Evolutionary conservation across 1,284 basidiomycete species (phyloP).

Genomic region (Coriolopsis trogii): DNA sequence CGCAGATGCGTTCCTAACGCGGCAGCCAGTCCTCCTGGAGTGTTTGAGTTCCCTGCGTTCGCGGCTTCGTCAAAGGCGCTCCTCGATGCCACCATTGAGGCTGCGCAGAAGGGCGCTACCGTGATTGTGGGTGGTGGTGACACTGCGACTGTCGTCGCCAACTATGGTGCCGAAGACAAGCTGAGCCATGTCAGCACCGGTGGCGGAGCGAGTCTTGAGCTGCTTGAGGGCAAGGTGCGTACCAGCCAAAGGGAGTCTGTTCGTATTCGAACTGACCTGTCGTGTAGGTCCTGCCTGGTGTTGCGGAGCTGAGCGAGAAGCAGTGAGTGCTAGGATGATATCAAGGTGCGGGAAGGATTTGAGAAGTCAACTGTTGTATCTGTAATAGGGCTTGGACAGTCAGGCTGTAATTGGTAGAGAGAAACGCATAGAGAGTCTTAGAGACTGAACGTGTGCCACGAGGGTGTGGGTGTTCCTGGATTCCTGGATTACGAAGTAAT

Average conservation of each 20-base stretch:
- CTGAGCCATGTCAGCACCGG: slow-evolving; percentile 97
- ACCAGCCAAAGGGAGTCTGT: not conserved
- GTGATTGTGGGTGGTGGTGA: slow-evolving; percentile 97
- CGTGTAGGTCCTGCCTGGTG: slow-evolving; percentile 77
- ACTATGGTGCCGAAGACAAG: slow-evolving; percentile 83
- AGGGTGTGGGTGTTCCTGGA: no score
- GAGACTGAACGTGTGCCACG: no score
- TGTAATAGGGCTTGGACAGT: slow-evolving; percentile 23
- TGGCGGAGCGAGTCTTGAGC: slow-evolving; percentile 93
- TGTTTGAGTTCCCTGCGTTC: slow-evolving; percentile 96
- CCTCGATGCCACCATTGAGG: slow-evolving; percentile 88
- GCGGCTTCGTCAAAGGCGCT: slow-evolving; percentile 85
- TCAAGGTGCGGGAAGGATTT: slow-evolving; percentile 3
- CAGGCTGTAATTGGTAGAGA: slow-evolving; percentile 22
- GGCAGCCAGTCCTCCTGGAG: slow-evolving; percentile 82
- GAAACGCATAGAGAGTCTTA: no score
- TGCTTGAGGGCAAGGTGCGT: slow-evolving; percentile 93
- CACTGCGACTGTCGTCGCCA: slow-evolving; percentile 89
- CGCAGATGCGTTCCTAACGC: not conserved
- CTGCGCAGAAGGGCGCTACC: slow-evolving; percentile 83
- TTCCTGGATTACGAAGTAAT: no score
- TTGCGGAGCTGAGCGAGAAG: slow-evolving; percentile 80
- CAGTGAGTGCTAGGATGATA: slow-evolving; percentile 33
- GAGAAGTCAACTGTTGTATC: slow-evolving; percentile 23
- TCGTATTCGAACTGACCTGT: slow-evolving; percentile 2